Evolutionary conservation across 306 rosid genomes (phyloP), one percentile per base, ranked within the genome.

Genomic region (Albizia julibrissin): DNA sequence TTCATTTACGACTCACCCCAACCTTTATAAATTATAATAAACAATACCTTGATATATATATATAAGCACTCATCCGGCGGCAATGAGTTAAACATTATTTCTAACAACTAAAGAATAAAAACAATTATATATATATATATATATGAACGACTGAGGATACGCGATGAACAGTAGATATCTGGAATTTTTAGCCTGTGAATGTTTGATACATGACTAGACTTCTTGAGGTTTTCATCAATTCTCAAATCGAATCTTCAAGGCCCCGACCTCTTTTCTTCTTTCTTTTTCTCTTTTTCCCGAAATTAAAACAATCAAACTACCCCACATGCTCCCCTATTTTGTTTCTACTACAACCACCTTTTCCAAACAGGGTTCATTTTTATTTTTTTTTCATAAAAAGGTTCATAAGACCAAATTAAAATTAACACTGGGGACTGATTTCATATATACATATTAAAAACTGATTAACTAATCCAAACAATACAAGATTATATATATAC

Each of bases 181-280:
- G 69, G 44, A 80, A 75, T 50, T 62, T 64, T 83, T 77, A 84
- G 71, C 69, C 75, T 46, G 71, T 66, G 68, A 67, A 67, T 77
- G 75, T 72, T 64, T 80, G 83, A 83, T 62, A 42, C 46, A 24
- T 75, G 89, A 87, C 75, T 68, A 69, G 83, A 83, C 85, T 46
- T 83, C 84, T 84, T 87, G 81, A 87, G 81, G 89, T 87, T 87
- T 83, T 87, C 89, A 87, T 68, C 79, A 81, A 87, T 77, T 77
- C 81, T 62, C 83, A 86, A 83, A 86, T 61, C 79, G 82, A 86
- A 83, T 86, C 78, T 72, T 79, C 85, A 73, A 81, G 72, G 66
- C 75, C 69, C 69, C 69, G 74, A 42, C 74, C 54, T 27, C 9
- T 50, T 22, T 27, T 16, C 10, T 31, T 44, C 33, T 69, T 69